phyloP scores from a whole-genome alignment of 805 yeast genomes.

The Barnettozyma sucrosica region DNA sequence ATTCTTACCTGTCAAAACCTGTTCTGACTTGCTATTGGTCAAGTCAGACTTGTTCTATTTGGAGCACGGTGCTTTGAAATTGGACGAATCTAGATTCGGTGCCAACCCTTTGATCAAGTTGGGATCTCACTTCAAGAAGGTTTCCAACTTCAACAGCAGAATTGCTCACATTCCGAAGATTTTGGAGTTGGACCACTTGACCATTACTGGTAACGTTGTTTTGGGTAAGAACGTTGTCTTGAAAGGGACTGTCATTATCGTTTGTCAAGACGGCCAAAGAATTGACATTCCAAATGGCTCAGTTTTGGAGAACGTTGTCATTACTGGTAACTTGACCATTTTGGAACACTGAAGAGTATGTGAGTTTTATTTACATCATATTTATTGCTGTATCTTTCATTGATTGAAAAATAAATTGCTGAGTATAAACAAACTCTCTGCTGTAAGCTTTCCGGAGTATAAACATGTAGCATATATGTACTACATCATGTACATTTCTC shows the following conservation, averaged over 20 bases:
- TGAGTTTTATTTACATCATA: neutral
- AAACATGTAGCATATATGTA: too few relatives aligned
- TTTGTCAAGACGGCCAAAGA: constrained; percentile 93
- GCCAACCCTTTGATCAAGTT: constrained; percentile 91
- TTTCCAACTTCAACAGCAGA: constrained; percentile 81
- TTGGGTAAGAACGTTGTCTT: constrained; percentile 86
- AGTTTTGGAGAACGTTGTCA: constrained; percentile 90
- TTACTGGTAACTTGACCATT: constrained; percentile 93
- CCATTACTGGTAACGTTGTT: constrained; percentile 93
- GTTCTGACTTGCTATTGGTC: constrained; percentile 89
- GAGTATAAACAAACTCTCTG: neutral
- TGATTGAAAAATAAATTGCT: neutral
- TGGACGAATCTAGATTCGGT: constrained; percentile 82
- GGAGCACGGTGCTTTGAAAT: constrained; percentile 83
- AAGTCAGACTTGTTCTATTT: constrained; percentile 90
- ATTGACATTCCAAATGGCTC: constrained; percentile 98
- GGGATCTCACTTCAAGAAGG: constrained; percentile 96
- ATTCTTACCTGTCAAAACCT: constrained; percentile 96
- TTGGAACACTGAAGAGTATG: constrained; percentile 61
- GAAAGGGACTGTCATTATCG: constrained; percentile 96
- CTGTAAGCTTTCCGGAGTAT: neutral
- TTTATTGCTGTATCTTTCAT: neutral
- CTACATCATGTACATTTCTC: too few relatives aligned
- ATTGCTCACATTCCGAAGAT: constrained; percentile 94
- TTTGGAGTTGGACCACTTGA: constrained; percentile 92